Base-by-base conservation (phyloP, 169 alveolate species). In the Eimeria maxima region DNA sequence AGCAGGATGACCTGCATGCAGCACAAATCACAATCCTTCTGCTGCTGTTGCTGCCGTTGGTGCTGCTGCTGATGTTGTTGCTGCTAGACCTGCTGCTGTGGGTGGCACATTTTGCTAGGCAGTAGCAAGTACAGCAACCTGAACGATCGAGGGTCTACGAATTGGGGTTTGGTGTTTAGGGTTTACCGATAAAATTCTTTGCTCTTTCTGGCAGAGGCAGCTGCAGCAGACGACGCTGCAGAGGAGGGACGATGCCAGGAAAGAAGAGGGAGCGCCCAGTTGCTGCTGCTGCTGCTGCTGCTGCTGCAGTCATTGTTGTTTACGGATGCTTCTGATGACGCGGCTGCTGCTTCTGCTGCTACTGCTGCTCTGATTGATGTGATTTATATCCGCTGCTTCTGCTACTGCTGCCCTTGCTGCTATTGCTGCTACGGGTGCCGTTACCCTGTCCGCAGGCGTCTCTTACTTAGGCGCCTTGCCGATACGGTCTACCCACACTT, bases 1-100 rank as follows among this genome's bases (percentile, higher is more conserved):
- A 24, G 99, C 99, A 1, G 99, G 99, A 80, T 98, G 99, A 5
- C 90, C 97, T 95, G 96, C 65, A 55, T 24, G 45, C 47, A 45
- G n/a, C 47, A 63, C 24, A 22, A 38, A 13, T 8, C 55, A 42
- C 53, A 45, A 42, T 16, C 33, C 67, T 11, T 1, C 6, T 29
- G 10, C 55, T 33, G 80, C 22, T 33, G 53, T 0, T 33, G 71
- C 67, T 27, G 76, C 53, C 13, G 93, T 24, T 38, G 67, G 76
- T 29, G 55, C 47, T 65, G 74, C 10, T 65, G 74, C 74, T 65
- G 74, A 16, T 65, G 74, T n/a, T 65, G 74, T n/a, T 65, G 74
- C 74, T 65, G 74, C 74, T 67, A 0, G 76, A 11, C 11, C 60
- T 53, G 60, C 60, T 53, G 60, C 60, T 53, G 60, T 0, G 16